Percentiles rank a stretch among this genome's conserved stretches.
These are phyloP conservation scores for Apiotrichum gamsii DNA, from an alignment of 1,284 basidiomycete genomes.

Conservation along the genomic window DNA sequence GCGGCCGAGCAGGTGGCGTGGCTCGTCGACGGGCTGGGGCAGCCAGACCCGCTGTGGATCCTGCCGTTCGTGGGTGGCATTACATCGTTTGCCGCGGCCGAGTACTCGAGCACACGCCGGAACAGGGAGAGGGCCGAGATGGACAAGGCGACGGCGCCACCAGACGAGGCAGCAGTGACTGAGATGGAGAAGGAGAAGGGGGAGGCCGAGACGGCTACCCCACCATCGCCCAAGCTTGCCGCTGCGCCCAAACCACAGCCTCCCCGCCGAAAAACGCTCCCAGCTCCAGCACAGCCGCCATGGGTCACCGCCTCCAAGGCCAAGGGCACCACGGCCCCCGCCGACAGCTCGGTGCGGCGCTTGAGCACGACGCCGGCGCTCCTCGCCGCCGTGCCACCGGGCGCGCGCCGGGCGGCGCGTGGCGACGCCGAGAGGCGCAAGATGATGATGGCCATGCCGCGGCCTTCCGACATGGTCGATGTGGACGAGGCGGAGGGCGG, in stretches of 20 bases:
- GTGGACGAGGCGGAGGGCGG: too few relatives aligned
- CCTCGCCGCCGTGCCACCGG: slow-evolving; percentile 19
- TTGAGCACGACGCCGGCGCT: slow-evolving; percentile 17
- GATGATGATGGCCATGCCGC: too few relatives aligned
- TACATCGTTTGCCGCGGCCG: slow-evolving; percentile 24
- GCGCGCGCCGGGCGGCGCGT: background rate
- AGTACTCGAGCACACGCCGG: background rate
- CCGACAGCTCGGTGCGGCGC: too few relatives aligned
- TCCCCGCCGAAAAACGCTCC: too few relatives aligned
- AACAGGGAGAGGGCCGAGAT: background rate
- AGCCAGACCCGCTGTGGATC: slow-evolving; percentile 35
- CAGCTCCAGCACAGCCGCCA: background rate
- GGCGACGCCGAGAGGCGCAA: too few relatives aligned
- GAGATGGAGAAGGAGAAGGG: too few relatives aligned
- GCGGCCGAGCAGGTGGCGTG: slow-evolving; percentile 38
- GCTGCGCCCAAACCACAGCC: too few relatives aligned
- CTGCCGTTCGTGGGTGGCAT: slow-evolving; percentile 43
- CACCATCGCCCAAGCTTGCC: too few relatives aligned
- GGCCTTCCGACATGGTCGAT: too few relatives aligned
- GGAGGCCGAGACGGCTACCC: too few relatives aligned
- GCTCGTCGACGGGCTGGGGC: slow-evolving; percentile 37
- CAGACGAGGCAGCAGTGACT: background rate
- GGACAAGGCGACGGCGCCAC: background rate
- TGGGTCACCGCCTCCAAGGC: background rate
- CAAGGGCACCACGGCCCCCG: too few relatives aligned